Conservation (phyloP, 129 eudicot species). For the Smallanthus sonchifolius region DNA sequence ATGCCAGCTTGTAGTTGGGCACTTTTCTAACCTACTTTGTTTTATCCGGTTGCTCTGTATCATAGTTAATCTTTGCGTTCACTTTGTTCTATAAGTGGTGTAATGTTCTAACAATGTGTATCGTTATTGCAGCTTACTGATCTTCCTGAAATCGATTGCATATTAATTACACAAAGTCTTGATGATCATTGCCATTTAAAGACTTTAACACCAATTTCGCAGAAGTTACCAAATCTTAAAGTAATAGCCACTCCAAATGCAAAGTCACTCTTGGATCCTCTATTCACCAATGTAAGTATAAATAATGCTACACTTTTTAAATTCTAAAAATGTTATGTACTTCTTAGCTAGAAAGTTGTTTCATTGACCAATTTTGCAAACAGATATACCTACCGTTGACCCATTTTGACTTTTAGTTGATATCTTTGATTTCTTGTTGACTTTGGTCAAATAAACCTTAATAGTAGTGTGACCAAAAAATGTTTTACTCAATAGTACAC, state of each 20-base stretch:
- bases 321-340: background rate
- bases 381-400: background rate
- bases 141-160: slow-evolving; percentile 84
- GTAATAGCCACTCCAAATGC: slow-evolving; percentile 91
- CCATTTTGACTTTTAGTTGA: background rate
- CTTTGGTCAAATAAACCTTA: background rate
- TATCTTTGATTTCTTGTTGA: background rate
- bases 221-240: slow-evolving; percentile 63
- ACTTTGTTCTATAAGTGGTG: background rate
- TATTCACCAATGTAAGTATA: slow-evolving; percentile 72
- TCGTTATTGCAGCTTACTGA: slow-evolving; percentile 60
- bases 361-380: background rate
- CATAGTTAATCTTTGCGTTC: background rate
- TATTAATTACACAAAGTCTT: slow-evolving; percentile 90
- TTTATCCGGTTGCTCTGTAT: background rate
- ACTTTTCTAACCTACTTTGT: no score
- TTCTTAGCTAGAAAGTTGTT: background rate
- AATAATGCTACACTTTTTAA: background rate
- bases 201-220: slow-evolving; percentile 76
- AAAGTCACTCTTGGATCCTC: slow-evolving; percentile 71
- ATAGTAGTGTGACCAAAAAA: background rate
- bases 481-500: background rate
- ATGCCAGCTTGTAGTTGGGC: background rate
- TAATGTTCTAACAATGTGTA: slow-evolving; percentile 4
- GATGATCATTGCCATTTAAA: slow-evolving; percentile 95